Conservation (phyloP, 2,329 filamentous ascomycete genomes). For the Colletotrichum sp. region DNA sequence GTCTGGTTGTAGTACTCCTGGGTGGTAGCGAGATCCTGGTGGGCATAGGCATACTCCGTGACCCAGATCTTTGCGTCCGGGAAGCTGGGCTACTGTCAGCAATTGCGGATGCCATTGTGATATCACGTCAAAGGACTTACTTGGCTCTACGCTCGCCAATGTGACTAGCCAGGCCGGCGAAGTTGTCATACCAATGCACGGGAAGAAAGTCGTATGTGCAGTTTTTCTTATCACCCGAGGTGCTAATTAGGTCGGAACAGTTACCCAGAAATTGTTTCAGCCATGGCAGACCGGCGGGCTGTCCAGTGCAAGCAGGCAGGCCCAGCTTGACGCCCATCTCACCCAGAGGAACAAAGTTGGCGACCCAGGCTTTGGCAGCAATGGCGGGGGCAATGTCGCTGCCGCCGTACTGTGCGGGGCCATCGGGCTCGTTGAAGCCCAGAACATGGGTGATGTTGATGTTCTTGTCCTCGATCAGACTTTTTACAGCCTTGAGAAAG, state of each 20-base stretch:
- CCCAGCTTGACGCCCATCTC: conserved; percentile 70
- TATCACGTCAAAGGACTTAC: conserved; percentile 30
- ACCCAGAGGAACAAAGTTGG: conserved; percentile 73
- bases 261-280: conserved; percentile 50
- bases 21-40: conserved; percentile 60
- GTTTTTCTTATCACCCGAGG: conserved; percentile 42
- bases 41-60: conserved; percentile 74
- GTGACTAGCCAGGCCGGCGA: conserved; percentile 70
- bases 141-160: conserved; percentile 62
- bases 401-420: conserved; percentile 59
- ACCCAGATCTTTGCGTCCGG: conserved; percentile 73
- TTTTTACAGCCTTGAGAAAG: conserved; percentile 66
- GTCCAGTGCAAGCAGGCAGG: conserved; percentile 73
- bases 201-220: conserved; percentile 70
- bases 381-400: conserved; percentile 62
- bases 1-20: conserved; percentile 73
- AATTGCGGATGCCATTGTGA: background rate
- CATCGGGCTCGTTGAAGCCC: conserved; percentile 83
- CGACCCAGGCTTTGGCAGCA: conserved; percentile 74
- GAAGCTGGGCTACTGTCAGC: conserved; percentile 46
- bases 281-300: conserved; percentile 67
- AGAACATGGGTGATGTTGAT: conserved; percentile 71
- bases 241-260: conserved; percentile 65
- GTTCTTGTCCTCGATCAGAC: conserved; percentile 54
- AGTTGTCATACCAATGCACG: conserved; percentile 73